phyloP scores from a whole-genome alignment of 192 early-diverging fungal species.

The Martensiomyces pterosporus region DNA sequence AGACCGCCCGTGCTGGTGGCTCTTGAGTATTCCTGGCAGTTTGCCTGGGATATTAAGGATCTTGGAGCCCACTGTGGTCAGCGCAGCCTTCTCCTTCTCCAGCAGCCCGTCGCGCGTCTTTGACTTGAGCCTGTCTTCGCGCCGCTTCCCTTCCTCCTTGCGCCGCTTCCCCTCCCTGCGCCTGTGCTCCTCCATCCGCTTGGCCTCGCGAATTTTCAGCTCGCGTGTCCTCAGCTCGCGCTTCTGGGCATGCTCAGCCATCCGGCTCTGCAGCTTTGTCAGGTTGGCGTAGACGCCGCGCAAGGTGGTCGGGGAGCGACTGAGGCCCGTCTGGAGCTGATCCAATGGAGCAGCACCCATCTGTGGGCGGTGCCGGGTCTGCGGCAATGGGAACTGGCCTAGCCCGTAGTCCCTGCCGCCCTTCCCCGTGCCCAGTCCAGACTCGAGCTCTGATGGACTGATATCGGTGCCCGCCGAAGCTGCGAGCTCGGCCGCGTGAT shows the following conservation, averaged over 20 bases:
- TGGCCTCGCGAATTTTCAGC: constrained; percentile 9
- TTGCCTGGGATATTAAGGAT: constrained; percentile 27
- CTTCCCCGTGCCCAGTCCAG: constrained; percentile 11
- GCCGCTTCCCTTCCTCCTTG: constrained; percentile 18
- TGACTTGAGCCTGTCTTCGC: constrained; percentile 7
- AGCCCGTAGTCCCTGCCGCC: not conserved
- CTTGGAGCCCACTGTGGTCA: constrained; percentile 13
- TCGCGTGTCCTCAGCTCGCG: constrained; percentile 39
- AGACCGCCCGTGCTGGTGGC: constrained; percentile 5
- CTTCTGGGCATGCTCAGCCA: constrained; percentile 41
- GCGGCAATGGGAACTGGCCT: too few relatives aligned
- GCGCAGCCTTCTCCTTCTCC: not conserved
- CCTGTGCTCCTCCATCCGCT: constrained; percentile 9
- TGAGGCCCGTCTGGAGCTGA: too few relatives aligned
- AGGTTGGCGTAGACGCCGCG: constrained; percentile 47
- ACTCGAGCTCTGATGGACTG: constrained; percentile 37
- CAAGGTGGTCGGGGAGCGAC: constrained; percentile 22
- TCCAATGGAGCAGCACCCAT: too few relatives aligned
- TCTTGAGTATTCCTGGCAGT: constrained; percentile 4
- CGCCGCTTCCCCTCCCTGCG: constrained; percentile 17
- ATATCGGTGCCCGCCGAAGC: not conserved
- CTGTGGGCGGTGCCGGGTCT: too few relatives aligned
- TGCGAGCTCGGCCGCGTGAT: not conserved
- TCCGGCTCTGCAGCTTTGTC: constrained; percentile 43
- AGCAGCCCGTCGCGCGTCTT: not conserved